Conservation (phyloP, 306 rosid genomes). For the Adenanthera pavonina region DNA sequence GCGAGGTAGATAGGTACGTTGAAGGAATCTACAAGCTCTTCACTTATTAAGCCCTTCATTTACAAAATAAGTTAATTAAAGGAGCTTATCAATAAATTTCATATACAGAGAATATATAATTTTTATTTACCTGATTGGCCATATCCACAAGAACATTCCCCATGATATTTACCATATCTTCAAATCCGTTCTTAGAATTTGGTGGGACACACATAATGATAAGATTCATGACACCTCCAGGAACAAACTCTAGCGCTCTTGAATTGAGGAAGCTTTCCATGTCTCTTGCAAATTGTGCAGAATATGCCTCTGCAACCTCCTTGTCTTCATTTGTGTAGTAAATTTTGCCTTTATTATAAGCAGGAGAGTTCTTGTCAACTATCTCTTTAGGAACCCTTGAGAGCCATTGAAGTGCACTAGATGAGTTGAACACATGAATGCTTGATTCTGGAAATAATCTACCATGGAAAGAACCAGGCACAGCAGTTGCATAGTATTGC, state of each 20-base stretch:
- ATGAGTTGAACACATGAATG: slow-evolving; percentile 16
- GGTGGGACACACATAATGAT: not conserved
- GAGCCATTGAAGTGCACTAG: slow-evolving; percentile 21
- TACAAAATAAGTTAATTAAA: not conserved
- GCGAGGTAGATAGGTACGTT: not conserved
- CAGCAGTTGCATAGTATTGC: not conserved
- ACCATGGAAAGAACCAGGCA: slow-evolving; percentile 1
- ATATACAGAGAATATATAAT: too few species aligned
- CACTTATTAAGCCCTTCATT: not conserved
- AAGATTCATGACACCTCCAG: not conserved
- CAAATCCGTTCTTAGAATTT: not conserved
- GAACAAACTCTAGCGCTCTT: not conserved
- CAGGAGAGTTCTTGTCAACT: not conserved
- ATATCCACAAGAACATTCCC: not conserved
- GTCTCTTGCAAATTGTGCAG: not conserved
- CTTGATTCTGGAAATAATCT: slow-evolving; percentile 17
- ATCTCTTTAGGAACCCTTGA: not conserved
- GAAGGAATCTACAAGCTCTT: not conserved
- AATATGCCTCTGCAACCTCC: not conserved
- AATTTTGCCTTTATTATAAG: slow-evolving; percentile 13
- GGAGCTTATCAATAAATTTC: too few species aligned
- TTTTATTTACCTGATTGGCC: not conserved
- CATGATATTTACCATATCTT: not conserved
- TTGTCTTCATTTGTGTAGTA: not conserved
- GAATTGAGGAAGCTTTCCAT: not conserved